These are phyloP conservation scores for Pisolithus orientalis DNA, from an alignment of 768 basidiomycete genomes.

Conservation along the genomic window DNA sequence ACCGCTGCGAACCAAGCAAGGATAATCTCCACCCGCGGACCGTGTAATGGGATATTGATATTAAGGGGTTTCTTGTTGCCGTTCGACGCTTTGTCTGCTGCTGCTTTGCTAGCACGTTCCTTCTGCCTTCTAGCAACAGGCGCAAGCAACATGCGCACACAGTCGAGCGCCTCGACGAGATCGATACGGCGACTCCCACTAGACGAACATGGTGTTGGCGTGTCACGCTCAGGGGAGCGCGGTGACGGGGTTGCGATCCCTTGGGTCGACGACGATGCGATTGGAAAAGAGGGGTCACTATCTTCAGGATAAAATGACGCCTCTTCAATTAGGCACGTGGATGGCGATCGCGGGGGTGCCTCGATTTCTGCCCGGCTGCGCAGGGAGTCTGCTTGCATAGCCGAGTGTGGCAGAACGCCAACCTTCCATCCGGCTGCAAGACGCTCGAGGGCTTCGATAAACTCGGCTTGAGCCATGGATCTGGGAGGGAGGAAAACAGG, in stretches of 20 bases:
- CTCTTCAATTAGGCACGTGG: constrained; percentile 16
- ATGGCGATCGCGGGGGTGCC: constrained; percentile 23
- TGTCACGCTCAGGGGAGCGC: constrained; percentile 20
- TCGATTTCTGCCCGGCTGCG: constrained; percentile 41
- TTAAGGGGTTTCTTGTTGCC: constrained; percentile 48
- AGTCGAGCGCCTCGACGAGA: constrained; percentile 55
- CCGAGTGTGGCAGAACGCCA: constrained; percentile 56
- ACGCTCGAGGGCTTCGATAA: constrained; percentile 78
- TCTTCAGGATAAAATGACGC: constrained; percentile 21
- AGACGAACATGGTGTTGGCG: constrained; percentile 6
- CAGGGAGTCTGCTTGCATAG: constrained; percentile 26
- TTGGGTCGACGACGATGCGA: constrained; percentile 16
- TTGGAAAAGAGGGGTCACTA: constrained; percentile 12
- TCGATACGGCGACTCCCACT: constrained; percentile 25
- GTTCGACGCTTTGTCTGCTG: constrained; percentile 42
- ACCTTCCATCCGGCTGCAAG: constrained; percentile 70
- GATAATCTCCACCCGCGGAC: constrained; percentile 79
- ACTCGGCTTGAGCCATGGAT: constrained; percentile 88
- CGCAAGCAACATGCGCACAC: constrained; percentile 63
- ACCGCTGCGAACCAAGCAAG: constrained; percentile 83
- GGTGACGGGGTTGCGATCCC: constrained; percentile 12
- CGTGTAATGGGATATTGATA: constrained; percentile 80
- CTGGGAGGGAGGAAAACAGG: constrained; percentile 83
- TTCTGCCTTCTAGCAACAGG: constrained; percentile 62
- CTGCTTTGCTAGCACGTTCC: constrained; percentile 48